Conservation (phyloP, 805 yeast genomes). For the Grigorovia humatica region DNA sequence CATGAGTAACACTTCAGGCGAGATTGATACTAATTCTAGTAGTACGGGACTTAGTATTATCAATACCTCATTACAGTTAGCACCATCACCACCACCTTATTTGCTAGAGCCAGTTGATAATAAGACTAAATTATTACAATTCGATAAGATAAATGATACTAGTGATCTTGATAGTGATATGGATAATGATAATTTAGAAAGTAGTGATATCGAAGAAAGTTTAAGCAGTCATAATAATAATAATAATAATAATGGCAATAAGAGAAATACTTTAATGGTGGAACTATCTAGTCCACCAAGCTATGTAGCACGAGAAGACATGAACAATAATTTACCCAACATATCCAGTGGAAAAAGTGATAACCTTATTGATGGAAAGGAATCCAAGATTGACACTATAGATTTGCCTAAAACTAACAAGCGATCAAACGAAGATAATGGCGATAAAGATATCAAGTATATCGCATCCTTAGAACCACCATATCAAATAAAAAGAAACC, state of each 20-base stretch:
- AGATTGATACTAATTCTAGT: background rate
- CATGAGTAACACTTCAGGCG: background rate
- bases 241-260: background rate
- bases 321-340: background rate
- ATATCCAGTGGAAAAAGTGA: background rate
- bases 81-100: background rate
- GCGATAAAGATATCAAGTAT: background rate
- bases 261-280: background rate
- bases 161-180: background rate
- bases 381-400: background rate
- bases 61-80: background rate
- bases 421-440: background rate
- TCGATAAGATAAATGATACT: background rate
- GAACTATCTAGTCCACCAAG: background rate
- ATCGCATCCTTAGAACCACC: constrained; percentile 7
- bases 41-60: background rate
- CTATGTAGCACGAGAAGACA: background rate
- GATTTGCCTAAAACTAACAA: background rate
- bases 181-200: constrained; percentile 1
- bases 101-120: background rate
- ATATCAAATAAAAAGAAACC: constrained; percentile 10
- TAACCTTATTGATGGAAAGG: background rate
- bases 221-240: no score
- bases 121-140: background rate
- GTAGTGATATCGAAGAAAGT: background rate